A percentile compares a stretch with the other conserved stretches of the same genome.
Conservation (phyloP, 441 rosid species). For the Adansonia madagascariensis region DNA sequence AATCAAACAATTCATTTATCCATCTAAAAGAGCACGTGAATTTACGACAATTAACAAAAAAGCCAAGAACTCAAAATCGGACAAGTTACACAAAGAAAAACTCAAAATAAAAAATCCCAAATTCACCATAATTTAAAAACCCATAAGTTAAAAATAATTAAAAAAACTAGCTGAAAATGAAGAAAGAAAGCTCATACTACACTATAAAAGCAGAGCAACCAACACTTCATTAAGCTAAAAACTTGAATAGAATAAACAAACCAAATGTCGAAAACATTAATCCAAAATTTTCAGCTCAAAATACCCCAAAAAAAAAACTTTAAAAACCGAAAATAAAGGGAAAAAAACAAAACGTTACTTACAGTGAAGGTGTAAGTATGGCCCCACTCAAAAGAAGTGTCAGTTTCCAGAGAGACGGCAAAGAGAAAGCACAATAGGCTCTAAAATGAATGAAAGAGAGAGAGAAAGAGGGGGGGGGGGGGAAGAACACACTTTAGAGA, state of each 20-base stretch:
- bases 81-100: neutral
- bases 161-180: constrained; percentile 13
- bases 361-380: constrained; percentile 29
- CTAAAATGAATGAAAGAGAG: constrained; percentile 23
- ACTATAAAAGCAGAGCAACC: constrained; percentile 11
- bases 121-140: constrained; percentile 22
- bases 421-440: constrained; percentile 50
- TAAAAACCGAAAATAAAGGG: neutral
- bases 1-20: constrained; percentile 28
- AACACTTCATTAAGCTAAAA: constrained; percentile 22
- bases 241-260: constrained; percentile 19
- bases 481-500: too few species aligned
- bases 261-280: constrained; percentile 30
- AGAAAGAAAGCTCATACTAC: constrained; percentile 17
- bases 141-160: constrained; percentile 8
- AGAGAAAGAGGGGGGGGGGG: too few species aligned
- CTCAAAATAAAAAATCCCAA: constrained; percentile 27
- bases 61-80: neutral
- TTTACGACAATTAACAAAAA: constrained; percentile 14
- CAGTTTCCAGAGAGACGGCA: constrained; percentile 38
- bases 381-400: constrained; percentile 26
- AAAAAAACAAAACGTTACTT: constrained; percentile 37
- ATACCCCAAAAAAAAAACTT: constrained; percentile 8
- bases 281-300: constrained; percentile 29
- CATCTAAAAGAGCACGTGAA: constrained; percentile 20